phyloP scores from a whole-genome alignment of 2,329 filamentous ascomycete genomes.

The Penicillium decumbens region DNA sequence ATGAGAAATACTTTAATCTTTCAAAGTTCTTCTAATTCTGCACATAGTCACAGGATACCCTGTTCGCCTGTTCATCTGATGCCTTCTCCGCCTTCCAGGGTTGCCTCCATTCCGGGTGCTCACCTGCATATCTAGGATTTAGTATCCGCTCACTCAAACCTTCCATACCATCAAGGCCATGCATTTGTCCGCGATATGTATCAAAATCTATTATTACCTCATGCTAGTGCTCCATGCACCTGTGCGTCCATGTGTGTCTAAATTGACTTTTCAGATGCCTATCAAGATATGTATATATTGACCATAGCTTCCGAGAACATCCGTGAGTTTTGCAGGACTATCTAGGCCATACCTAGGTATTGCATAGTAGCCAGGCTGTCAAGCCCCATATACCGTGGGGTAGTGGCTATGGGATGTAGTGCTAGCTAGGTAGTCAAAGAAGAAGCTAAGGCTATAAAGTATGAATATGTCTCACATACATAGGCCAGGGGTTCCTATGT shows the following conservation, averaged over 20 bases:
- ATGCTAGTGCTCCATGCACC: background rate
- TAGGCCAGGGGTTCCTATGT: no score
- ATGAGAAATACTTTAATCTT: background rate
- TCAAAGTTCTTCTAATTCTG: background rate
- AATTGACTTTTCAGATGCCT: background rate
- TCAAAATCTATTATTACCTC: background rate
- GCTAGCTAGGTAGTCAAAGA: background rate
- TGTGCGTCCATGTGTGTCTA: background rate
- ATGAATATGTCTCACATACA: background rate
- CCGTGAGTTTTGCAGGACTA: background rate
- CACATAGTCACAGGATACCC: background rate
- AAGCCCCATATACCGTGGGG: background rate
- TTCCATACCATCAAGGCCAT: background rate
- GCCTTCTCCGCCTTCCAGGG: conserved; percentile 14
- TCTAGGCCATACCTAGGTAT: no score
- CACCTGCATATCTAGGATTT: conserved; percentile 1
- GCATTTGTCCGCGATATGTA: background rate
- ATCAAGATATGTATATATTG: background rate
- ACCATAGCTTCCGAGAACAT: background rate
- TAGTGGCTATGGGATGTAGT: background rate
- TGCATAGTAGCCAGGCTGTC: no score
- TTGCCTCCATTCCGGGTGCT: conserved; percentile 20
- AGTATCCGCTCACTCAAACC: background rate
- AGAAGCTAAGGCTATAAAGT: background rate
- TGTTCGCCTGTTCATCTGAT: conserved; percentile 21